These are phyloP conservation scores for Lepidium africanum DNA, from an alignment of 345 rosid genomes.

Conservation along the genomic window DNA sequence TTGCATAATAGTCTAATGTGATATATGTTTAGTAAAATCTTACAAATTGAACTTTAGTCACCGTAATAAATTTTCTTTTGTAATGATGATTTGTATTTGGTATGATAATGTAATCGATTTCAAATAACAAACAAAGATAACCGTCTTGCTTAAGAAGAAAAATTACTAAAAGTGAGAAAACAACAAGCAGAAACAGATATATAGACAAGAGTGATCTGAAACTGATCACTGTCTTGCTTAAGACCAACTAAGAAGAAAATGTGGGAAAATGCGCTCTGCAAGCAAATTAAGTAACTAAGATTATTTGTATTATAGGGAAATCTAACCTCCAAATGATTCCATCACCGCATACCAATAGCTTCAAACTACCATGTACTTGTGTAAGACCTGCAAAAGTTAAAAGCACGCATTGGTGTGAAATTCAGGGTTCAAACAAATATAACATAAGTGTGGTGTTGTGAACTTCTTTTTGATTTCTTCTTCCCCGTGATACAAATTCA, in stretches of 20 bases:
- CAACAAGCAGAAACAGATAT: neutral
- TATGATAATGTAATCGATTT: too few relatives aligned
- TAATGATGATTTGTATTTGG: too few relatives aligned
- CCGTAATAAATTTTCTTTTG: too few relatives aligned
- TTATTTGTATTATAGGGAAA: neutral
- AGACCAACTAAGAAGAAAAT: neutral
- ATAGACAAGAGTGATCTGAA: neutral
- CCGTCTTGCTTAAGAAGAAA: too few relatives aligned
- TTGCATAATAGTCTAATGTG: too few relatives aligned
- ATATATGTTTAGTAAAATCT: too few relatives aligned
- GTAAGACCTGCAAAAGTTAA: constrained; percentile 11
- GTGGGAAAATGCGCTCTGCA: neutral
- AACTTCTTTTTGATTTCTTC: constrained; percentile 52
- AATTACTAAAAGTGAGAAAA: neutral
- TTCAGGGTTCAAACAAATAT: neutral
- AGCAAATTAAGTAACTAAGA: neutral
- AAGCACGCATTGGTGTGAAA: neutral
- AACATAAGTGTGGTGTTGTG: neutral
- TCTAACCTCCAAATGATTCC: constrained; percentile 15
- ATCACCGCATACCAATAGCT: neutral
- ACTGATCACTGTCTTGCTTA: neutral
- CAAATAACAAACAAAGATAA: too few relatives aligned
- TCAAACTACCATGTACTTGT: constrained; percentile 10
- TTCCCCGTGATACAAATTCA: constrained; percentile 81
- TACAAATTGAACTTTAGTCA: too few relatives aligned